Evolutionary conservation across 176 grass and related monocot species (phyloP).

Genomic region (Dactylis glomerata): DNA sequence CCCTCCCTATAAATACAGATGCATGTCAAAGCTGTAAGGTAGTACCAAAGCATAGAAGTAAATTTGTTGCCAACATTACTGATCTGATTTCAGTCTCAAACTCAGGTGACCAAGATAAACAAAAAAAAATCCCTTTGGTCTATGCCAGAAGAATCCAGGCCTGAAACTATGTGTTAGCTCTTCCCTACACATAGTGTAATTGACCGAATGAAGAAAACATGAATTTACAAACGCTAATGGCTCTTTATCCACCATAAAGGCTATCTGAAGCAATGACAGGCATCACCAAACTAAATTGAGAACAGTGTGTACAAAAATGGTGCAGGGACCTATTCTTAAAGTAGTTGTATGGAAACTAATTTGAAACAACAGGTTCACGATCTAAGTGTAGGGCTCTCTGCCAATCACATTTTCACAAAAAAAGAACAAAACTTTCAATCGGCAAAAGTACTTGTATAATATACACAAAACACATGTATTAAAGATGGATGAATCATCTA

Average conservation of each 20-base stretch:
- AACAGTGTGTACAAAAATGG: neutral
- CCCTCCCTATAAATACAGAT: neutral
- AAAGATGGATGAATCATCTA: constrained; percentile 22
- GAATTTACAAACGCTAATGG: constrained; percentile 7
- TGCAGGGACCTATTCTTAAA: neutral
- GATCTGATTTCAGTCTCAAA: neutral
- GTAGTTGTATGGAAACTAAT: neutral
- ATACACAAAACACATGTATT: neutral
- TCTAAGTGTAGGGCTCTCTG: neutral
- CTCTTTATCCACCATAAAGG: neutral
- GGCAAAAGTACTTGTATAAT: neutral
- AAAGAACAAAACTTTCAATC: neutral
- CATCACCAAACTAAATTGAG: constrained; percentile 17
- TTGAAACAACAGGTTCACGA: neutral
- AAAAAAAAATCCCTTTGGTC: neutral
- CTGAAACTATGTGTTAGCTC: neutral
- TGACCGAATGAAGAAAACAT: neutral
- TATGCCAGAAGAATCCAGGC: neutral
- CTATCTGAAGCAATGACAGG: constrained; percentile 11
- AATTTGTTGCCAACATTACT: neutral
- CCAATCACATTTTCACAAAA: neutral
- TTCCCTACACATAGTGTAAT: neutral
- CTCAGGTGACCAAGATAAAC: neutral
- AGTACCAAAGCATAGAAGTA: neutral
- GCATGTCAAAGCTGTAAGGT: neutral